Percentiles rank a stretch among this genome's conserved stretches.
Conservation (phyloP, 129 eudicot species). For the Erigeron canadensis region DNA sequence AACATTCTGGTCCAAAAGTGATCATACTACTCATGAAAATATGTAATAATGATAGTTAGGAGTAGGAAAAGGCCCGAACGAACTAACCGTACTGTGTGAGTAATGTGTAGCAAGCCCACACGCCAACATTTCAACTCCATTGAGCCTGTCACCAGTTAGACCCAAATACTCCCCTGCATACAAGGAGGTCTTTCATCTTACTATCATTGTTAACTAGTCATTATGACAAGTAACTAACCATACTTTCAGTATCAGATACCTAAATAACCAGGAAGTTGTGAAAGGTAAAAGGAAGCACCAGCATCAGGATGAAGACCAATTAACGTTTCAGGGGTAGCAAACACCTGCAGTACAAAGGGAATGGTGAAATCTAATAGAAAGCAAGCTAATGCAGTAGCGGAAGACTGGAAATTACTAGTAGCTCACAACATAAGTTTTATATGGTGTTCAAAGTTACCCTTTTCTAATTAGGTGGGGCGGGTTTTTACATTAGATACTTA, state of each 20-base stretch:
- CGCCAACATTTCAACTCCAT: constrained; percentile 79
- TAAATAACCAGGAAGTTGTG: constrained; percentile 75
- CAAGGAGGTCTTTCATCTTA: constrained; percentile 10
- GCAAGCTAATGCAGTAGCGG: neutral
- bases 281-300: constrained; percentile 81
- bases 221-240: neutral
- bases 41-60: neutral
- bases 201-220: neutral
- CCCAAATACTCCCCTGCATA: constrained; percentile 82
- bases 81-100: constrained; percentile 47
- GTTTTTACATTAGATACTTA: constrained; percentile 12
- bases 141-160: constrained; percentile 67
- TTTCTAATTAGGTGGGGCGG: neutral
- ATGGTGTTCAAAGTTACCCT: too few species aligned
- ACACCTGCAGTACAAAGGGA: constrained; percentile 48
- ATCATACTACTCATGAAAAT: neutral
- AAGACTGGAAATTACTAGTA: neutral
- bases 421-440: neutral
- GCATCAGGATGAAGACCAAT: constrained; percentile 92
- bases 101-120: constrained; percentile 91
- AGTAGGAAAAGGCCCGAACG: constrained; percentile 8
- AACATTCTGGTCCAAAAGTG: constrained; percentile 49
- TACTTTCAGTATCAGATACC: constrained; percentile 37
- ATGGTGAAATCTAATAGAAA: neutral
- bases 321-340: constrained; percentile 82